Conservation (phyloP, 768 basidiomycete genomes). For the Pleurotus giganteus region DNA sequence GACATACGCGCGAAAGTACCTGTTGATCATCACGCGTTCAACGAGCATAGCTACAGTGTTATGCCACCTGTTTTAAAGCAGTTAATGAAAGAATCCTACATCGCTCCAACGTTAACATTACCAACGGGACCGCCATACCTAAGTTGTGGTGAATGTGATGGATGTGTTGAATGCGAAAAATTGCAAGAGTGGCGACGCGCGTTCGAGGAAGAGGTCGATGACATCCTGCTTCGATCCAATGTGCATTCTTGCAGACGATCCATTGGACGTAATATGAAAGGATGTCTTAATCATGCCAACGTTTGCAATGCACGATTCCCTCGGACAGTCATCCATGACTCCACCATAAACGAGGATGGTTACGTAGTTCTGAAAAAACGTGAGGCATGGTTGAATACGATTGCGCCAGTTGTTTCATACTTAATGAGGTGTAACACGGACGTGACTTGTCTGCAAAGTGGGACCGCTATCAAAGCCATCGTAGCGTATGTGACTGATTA, state of each 20-base stretch:
- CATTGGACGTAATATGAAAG: neutral
- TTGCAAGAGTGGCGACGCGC: constrained; percentile 12
- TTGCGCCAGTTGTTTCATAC: constrained; percentile 15
- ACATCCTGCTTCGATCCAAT: constrained; percentile 17
- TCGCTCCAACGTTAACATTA: constrained; percentile 21
- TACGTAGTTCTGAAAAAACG: constrained; percentile 18
- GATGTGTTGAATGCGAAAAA: constrained; percentile 10
- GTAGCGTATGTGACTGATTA: constrained; percentile 4
- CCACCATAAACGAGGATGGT: constrained; percentile 15
- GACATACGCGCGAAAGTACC: constrained; percentile 14
- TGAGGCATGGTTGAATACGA: constrained; percentile 26
- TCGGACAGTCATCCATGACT: constrained; percentile 10
- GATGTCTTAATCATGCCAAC: constrained; percentile 3
- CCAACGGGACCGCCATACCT: constrained; percentile 20
- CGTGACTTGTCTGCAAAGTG: constrained; percentile 1
- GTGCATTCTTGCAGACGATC: constrained; percentile 14
- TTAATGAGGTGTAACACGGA: constrained; percentile 1
- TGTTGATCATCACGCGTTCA: neutral
- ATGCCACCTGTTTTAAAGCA: neutral
- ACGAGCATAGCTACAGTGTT: neutral
- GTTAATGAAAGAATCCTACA: neutral
- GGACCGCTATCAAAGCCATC: constrained; percentile 3
- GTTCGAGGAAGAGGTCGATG: constrained; percentile 15
- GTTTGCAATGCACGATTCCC: constrained; percentile 24
- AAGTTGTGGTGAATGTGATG: neutral